Evolutionary conservation across 805 yeast genomes (phyloP).

Genomic region (Candida loeiensis): DNA sequence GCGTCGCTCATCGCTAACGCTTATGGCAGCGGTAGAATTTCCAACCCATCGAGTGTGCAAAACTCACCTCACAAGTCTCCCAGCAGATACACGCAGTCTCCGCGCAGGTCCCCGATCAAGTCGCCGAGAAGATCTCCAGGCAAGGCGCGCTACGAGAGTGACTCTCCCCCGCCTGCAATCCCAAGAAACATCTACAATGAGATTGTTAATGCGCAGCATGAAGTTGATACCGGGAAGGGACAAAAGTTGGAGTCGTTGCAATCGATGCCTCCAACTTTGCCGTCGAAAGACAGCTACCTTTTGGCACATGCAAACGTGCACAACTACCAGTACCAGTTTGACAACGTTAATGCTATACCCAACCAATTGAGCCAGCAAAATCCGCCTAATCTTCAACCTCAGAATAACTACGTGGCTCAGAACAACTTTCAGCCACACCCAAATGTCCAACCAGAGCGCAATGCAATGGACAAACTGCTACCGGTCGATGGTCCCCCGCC

Average conservation of each 20-base stretch:
- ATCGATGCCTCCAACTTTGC: conserved; percentile 39
- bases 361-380: conserved; percentile 5
- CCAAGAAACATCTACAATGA: conserved; percentile 45
- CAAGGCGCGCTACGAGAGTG: conserved; percentile 12
- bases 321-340: conserved; percentile 7
- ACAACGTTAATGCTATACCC: conserved; percentile 3
- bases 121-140: conserved; percentile 20
- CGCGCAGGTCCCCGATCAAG: conserved; percentile 18
- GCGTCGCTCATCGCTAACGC: conserved; percentile 11
- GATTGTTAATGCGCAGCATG: conserved; percentile 33
- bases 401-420: no score
- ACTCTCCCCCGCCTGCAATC: conserved; percentile 25
- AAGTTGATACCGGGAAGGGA: conserved; percentile 3
- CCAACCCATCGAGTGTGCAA: conserved; percentile 32
- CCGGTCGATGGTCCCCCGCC: conserved; percentile 5
- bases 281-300: conserved; percentile 33
- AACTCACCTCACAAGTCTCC: conserved; percentile 27
- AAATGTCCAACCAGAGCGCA: neutral
- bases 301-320: conserved; percentile 5
- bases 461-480: neutral
- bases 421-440: no score
- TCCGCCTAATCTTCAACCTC: conserved; percentile 6
- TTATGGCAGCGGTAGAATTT: conserved; percentile 16
- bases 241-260: conserved; percentile 19
- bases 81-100: conserved; percentile 18